Evolutionary conservation across 2,329 filamentous ascomycete genomes (phyloP).

Genomic region (Pseudogymnoascus sp.): DNA sequence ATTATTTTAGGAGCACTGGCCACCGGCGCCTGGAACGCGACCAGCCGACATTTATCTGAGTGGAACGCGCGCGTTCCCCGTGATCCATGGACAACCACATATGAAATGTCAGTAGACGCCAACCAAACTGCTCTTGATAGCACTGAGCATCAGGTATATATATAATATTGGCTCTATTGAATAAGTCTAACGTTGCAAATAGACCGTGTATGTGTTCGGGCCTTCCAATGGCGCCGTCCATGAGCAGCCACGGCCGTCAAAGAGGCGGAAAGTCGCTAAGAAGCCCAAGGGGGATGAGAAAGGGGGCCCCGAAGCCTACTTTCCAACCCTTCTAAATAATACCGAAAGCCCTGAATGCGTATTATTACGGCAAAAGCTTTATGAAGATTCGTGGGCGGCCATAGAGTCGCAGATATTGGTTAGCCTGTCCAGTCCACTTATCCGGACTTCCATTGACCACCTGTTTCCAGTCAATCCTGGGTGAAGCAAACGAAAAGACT

Average conservation of each 20-base stretch:
- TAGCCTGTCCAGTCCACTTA: slow-evolving; percentile 32
- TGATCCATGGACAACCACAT: slow-evolving; percentile 8
- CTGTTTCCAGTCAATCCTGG: slow-evolving; percentile 43
- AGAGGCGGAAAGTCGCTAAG: slow-evolving; percentile 30
- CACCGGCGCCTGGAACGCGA: not conserved
- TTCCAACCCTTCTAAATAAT: slow-evolving; percentile 48
- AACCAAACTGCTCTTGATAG: slow-evolving; percentile 23
- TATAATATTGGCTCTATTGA: not conserved
- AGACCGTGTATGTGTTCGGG: slow-evolving; percentile 58
- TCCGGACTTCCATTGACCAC: slow-evolving; percentile 19
- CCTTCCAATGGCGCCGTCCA: slow-evolving; percentile 35
- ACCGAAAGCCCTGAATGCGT: slow-evolving; percentile 43
- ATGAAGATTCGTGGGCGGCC: slow-evolving; percentile 54
- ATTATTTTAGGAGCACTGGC: slow-evolving; percentile 8
- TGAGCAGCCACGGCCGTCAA: slow-evolving; percentile 31
- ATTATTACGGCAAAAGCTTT: slow-evolving; percentile 49
- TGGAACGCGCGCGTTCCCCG: slow-evolving; percentile 1
- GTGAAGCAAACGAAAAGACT: slow-evolving; percentile 53
- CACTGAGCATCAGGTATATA: slow-evolving; percentile 27
- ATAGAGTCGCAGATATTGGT: slow-evolving; percentile 52
- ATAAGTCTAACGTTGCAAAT: slow-evolving; percentile 10
- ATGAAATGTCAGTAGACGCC: slow-evolving; percentile 26
- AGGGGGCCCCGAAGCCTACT: slow-evolving; percentile 25
- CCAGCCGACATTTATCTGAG: not conserved
- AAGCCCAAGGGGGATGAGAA: slow-evolving; percentile 11